Base-by-base conservation (phyloP, 345 rosid genomes). In the Eucalyptus pauciflora region DNA sequence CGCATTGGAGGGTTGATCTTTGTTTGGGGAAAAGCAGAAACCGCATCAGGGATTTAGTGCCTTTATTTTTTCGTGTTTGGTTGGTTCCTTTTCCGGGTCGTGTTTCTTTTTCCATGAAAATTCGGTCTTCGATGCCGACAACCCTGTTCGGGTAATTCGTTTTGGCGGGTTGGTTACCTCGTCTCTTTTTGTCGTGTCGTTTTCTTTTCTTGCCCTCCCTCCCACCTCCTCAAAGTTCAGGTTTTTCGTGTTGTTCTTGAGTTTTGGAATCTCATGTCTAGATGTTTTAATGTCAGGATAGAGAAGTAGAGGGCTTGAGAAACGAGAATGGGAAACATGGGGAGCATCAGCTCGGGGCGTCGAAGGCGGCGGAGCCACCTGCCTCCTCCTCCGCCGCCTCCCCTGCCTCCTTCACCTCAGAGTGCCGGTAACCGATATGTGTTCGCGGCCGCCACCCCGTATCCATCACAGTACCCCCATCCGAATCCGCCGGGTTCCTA, bases 391-490 rank as follows among this genome's bases (percentile, higher is more conserved):
- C 90, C 86, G 60, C 50, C 90, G n/a, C 88, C 91, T 18, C 86
- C 89, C 56, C 46, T 50, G 85, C 86, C 91, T 4, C 85, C 90
- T 24, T 90, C 87, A 67, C 60, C 91, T 50, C 90, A 89, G 79
- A 50, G 88, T 58, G 54, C 93, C 27, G 90, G 90, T 7, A 92
- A 90, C 67, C 94, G 92, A 43, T 91, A 90, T 64, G 93, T 92
- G 41, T 91, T 92, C 48, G 93, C 93, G 2, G 94, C 95, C 1
- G 93, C 91, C 29, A 91, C 91, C 51, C 93, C 93, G 6, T 91
- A 92, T 67, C 95, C 94, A 12, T 88, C 93, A 45, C 93, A 90
- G 45, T 92, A 92, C 88, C 92, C 94, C 14, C 92, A 91, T 88
- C 92, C 91, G 37, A 88, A 90, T 64, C 51, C 88, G 33, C 89